Conservation (phyloP, 164 flowering plant species). For the Vitis cinerea region DNA sequence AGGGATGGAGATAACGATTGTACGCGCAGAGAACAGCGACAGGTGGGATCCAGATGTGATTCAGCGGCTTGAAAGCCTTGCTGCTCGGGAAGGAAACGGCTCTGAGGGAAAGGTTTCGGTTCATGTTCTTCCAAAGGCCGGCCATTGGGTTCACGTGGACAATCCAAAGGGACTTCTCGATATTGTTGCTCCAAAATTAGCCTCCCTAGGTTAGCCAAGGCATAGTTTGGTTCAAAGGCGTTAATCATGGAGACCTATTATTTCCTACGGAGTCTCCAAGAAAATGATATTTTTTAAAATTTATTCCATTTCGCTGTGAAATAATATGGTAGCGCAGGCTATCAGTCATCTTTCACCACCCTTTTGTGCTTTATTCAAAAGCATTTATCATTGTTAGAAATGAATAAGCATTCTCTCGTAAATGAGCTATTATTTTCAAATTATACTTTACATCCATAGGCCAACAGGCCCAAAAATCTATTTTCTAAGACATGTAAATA, state of each 20-base stretch:
- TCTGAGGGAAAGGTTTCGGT: conserved; percentile 61
- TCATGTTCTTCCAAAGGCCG: conserved; percentile 76
- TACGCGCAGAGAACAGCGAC: conserved; percentile 93
- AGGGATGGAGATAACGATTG: conserved; percentile 60
- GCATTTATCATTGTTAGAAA: no score
- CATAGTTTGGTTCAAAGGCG: background rate
- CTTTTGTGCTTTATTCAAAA: no score
- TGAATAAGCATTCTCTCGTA: no score
- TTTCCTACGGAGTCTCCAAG: background rate
- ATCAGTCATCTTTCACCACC: no score
- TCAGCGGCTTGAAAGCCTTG: conserved; percentile 56
- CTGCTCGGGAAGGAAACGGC: conserved; percentile 23
- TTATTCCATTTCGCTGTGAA: background rate
- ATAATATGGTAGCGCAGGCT: no score
- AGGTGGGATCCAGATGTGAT: conserved; percentile 65
- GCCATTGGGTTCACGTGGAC: conserved; percentile 98
- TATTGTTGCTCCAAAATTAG: conserved; percentile 66
- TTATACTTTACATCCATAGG: no score
- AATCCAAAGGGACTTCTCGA: conserved; percentile 91
- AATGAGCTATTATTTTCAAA: no score
- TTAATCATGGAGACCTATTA: background rate
- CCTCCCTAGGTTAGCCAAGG: conserved; percentile 30
- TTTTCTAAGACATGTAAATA: no score
- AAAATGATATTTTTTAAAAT: background rate
- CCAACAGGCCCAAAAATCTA: no score